A percentile compares a stretch with the other conserved stretches of the same genome.
Conservation (phyloP, 116 monocot genomes). For the Phalaenopsis hybrid region DNA sequence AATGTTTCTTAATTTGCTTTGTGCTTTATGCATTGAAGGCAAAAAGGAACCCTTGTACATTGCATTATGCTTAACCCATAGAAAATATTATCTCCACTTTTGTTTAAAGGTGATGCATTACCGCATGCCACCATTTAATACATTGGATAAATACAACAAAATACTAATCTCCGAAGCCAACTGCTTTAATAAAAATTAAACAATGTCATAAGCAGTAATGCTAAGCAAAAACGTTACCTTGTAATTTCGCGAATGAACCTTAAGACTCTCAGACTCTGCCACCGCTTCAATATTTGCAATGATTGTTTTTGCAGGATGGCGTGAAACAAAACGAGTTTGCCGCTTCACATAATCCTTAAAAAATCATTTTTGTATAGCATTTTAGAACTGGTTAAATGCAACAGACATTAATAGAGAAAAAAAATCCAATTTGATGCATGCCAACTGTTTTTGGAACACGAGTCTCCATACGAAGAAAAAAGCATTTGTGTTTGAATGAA, state of each 20-base stretch:
- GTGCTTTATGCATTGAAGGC: too few relatives aligned
- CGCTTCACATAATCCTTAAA: slow-evolving; percentile 70
- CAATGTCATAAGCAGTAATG: neutral
- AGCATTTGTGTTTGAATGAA: neutral
- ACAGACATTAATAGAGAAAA: neutral
- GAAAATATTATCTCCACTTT: too few relatives aligned
- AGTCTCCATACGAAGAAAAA: neutral
- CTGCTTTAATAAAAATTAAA: neutral
- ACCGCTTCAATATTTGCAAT: slow-evolving; percentile 65
- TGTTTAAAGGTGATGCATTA: neutral
- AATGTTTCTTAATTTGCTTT: too few relatives aligned
- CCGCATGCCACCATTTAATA: neutral
- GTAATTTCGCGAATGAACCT: slow-evolving; percentile 75
- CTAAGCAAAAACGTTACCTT: slow-evolving; percentile 45
- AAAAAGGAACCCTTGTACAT: too few relatives aligned
- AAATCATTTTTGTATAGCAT: neutral
- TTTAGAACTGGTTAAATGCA: neutral
- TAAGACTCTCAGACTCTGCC: slow-evolving; percentile 64
- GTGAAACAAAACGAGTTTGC: slow-evolving; percentile 89
- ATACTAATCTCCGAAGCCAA: neutral
- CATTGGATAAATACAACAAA: neutral
- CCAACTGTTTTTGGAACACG: neutral
- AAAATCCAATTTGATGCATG: neutral
- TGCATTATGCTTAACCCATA: too few relatives aligned
- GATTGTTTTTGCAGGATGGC: slow-evolving; percentile 62